phyloP scores from a whole-genome alignment of 2,329 filamentous ascomycete genomes.

The Graphilbum fragrans region DNA sequence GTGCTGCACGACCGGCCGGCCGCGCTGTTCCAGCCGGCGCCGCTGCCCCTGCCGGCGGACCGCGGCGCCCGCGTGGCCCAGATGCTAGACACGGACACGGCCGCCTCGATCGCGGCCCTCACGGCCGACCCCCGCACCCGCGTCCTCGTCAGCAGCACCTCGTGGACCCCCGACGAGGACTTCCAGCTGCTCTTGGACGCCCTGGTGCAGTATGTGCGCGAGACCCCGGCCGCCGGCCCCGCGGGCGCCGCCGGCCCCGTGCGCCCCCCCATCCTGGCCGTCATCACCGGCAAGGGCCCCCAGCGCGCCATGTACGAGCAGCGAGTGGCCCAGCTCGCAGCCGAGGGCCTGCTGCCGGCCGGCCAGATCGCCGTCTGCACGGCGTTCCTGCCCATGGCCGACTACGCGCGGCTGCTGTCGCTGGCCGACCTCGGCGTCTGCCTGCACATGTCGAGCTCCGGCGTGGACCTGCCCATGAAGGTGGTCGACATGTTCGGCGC shows the following conservation, averaged over 20 bases:
- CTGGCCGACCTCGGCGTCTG: constrained; percentile 84
- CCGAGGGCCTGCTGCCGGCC: constrained; percentile 50
- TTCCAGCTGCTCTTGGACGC: constrained; percentile 80
- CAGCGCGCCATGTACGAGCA: constrained; percentile 65
- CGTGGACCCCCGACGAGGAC: constrained; percentile 95
- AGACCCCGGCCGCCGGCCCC: constrained; percentile 8
- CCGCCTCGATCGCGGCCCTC: not conserved
- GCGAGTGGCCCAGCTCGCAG: constrained; percentile 49
- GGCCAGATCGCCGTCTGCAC: constrained; percentile 65
- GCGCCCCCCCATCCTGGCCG: constrained; percentile 60
- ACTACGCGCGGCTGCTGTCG: constrained; percentile 76
- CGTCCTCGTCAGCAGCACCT: constrained; percentile 82
- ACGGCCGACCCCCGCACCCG: not conserved
- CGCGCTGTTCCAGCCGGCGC: constrained; percentile 63
- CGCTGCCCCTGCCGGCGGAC: not conserved
- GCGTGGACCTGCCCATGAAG: constrained; percentile 97
- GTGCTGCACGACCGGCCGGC: constrained; percentile 82
- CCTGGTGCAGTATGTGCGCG: constrained; percentile 49
- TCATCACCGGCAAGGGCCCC: constrained; percentile 92
- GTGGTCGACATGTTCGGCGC: constrained; percentile 98
- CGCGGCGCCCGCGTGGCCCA: constrained; percentile 2
- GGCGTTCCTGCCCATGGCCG: constrained; percentile 70
- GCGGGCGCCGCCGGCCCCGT: constrained; percentile 4
- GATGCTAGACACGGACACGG: constrained; percentile 3
- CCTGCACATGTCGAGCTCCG: constrained; percentile 84